Base-by-base conservation (phyloP, 108 stramenopile species). In the Pseudonitzschia multiseries region DNA sequence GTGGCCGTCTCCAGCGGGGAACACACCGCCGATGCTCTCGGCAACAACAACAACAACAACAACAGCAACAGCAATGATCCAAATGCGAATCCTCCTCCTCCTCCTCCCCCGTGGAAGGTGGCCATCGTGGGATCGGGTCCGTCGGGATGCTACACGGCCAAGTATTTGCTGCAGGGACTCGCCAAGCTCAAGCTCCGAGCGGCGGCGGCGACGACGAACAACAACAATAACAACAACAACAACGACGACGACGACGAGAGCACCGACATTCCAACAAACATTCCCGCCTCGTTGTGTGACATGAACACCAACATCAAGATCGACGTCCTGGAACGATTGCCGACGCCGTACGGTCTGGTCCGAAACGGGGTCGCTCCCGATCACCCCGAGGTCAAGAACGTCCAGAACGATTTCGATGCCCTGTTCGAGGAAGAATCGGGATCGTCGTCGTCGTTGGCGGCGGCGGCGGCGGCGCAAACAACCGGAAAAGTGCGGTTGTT, bases 321-420 rank as follows among this genome's bases (percentile, higher is more conserved):
- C 66, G 96, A 97, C 65, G 74, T 99, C 13, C 27, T 98, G 18
- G 99, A 99, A 29, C 73, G 87, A 43, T 73, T 97, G 32, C 96
- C 96, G 2, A 94, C 91, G 1, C 96, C 97, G 9, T 99, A 76
- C 73, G 99, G 98, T 15, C 79, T 99, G 60, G 97, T 99, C 5
- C 81, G 98, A 43, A 91, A 75, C 26, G 54, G 99, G 98, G 36
- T 98, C 99, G 24, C 98, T 98, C 32, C 99, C 98, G 13, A 98
- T 98, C 77, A 98, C 99, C 85, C 98, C 95, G 9, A 98, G 99
- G 82, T 98, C 98, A 18, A 99, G 99, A 81, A 92, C 93, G 99
- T 98, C 0, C 84, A 95, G 76, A 82, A 92, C 52, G 97, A 98
- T 79, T 99, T 99, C 72, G 85, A 83, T 33, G 70, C 74, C 13